These are phyloP conservation scores for Rhodotorula sp. DNA, from an alignment of 1,284 basidiomycete genomes.

Conservation along the genomic window DNA sequence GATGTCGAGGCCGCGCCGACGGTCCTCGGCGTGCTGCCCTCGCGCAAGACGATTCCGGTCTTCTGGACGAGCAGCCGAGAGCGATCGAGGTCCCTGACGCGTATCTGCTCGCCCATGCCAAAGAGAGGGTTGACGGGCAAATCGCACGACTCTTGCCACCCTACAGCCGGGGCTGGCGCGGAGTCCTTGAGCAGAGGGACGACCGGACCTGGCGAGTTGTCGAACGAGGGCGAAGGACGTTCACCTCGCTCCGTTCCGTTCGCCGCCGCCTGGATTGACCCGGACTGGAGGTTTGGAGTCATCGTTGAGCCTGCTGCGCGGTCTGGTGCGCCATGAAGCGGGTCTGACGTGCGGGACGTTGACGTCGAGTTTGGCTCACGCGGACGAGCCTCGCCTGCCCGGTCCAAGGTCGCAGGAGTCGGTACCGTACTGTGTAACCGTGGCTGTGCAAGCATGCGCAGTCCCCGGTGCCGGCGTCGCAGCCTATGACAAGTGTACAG, in stretches of 20 bases:
- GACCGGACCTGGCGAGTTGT: background rate
- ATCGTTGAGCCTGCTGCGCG: background rate
- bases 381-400: background rate
- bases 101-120: slow-evolving; percentile 10
- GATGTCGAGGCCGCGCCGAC: background rate
- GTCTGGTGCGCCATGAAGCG: background rate
- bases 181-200: background rate
- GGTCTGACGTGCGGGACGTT: background rate
- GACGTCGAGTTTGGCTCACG: background rate
- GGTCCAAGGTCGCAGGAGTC: too few relatives aligned
- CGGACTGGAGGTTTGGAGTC: too few relatives aligned
- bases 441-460: background rate
- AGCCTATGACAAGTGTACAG: too few relatives aligned
- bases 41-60: slow-evolving; percentile 11
- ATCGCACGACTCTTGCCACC: background rate
- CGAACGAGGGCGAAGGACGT: background rate
- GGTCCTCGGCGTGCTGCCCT: background rate
- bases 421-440: too few relatives aligned
- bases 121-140: slow-evolving; percentile 31
- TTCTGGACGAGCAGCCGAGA: slow-evolving; percentile 10
- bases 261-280: too few relatives aligned
- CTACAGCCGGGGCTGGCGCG: background rate
- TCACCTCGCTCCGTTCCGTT: background rate
- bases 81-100: slow-evolving; percentile 6
- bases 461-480: background rate